A percentile compares a stretch with the other conserved stretches of the same genome.
Evolutionary conservation across 1,139 yeast species (phyloP).

Genomic region (Candida tropicalis): DNA sequence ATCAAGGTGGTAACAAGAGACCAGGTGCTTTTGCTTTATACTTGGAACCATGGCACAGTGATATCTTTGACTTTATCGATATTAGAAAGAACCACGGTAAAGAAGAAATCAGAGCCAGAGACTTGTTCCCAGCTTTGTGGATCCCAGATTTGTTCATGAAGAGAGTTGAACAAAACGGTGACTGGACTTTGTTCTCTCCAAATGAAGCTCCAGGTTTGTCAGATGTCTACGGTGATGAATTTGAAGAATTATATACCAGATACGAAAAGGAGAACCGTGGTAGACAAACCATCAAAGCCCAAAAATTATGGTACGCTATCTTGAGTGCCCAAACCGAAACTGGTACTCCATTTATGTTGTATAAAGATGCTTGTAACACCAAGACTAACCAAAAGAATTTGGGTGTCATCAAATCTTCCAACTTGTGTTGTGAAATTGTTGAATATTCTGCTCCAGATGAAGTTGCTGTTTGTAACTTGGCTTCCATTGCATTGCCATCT

Average conservation of each 20-base stretch:
- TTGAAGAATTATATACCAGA: slow-evolving; percentile 65
- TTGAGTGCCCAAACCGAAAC: slow-evolving; percentile 91
- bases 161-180: slow-evolving; percentile 75
- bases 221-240: slow-evolving; percentile 82
- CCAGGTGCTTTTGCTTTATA: slow-evolving; percentile 93
- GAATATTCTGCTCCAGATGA: slow-evolving; percentile 88
- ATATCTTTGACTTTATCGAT: slow-evolving; percentile 79
- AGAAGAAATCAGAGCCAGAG: slow-evolving; percentile 89
- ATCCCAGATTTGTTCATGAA: slow-evolving; percentile 88
- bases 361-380: slow-evolving; percentile 83
- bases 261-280: slow-evolving; percentile 78
- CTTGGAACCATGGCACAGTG: slow-evolving; percentile 92
- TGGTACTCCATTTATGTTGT: slow-evolving; percentile 89
- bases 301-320: slow-evolving; percentile 85
- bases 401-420: slow-evolving; percentile 86
- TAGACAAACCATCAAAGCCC: slow-evolving; percentile 74
- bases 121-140: slow-evolving; percentile 90
- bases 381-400: slow-evolving; percentile 86
- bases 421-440: slow-evolving; percentile 87
- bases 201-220: slow-evolving; percentile 84
- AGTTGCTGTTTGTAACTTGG: slow-evolving; percentile 90
- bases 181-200: slow-evolving; percentile 88
- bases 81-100: slow-evolving; percentile 89
- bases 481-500: slow-evolving; percentile 82
- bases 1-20: slow-evolving; percentile 93